A percentile compares a stretch with the other conserved stretches of the same genome.
These are phyloP conservation scores for Diaporthe amygdali DNA, from an alignment of 2,329 filamentous ascomycete species.

Conservation along the genomic window DNA sequence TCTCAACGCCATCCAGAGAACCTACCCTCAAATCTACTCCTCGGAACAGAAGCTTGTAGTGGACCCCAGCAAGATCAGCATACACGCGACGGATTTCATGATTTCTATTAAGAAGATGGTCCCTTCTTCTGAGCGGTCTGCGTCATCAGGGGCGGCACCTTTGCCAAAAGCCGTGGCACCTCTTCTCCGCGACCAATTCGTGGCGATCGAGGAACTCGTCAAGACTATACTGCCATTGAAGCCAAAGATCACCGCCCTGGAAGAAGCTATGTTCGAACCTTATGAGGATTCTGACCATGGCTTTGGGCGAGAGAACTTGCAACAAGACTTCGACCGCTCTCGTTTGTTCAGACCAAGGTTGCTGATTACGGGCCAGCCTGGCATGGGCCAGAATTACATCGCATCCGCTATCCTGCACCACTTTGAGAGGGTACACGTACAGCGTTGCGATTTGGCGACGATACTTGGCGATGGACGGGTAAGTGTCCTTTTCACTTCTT, in stretches of 20 bases:
- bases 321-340: conserved; percentile 82
- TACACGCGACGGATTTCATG: conserved; percentile 96
- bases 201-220: conserved; percentile 70
- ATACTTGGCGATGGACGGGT: conserved; percentile 83
- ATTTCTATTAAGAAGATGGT: conserved; percentile 95
- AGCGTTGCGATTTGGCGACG: conserved; percentile 90
- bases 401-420: conserved; percentile 85
- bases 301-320: conserved; percentile 80
- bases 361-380: conserved; percentile 78
- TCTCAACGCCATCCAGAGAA: conserved; percentile 92
- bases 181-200: conserved; percentile 75
- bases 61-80: conserved; percentile 80
- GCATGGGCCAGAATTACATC: conserved; percentile 95
- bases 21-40: conserved; percentile 94
- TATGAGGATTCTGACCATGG: conserved; percentile 82
- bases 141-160: conserved; percentile 81
- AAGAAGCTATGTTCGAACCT: conserved; percentile 92
- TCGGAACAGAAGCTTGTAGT: conserved; percentile 90
- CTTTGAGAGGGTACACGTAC: conserved; percentile 92
- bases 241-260: conserved; percentile 85
- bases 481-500: conserved; percentile 36
- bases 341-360: conserved; percentile 88
- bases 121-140: conserved; percentile 90
- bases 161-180: conserved; percentile 83
- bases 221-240: conserved; percentile 81